Evolutionary conservation across 2,329 filamentous ascomycete species (phyloP), one percentile per base, ranked within the genome.

Genomic region (Aspergillus chevalieri): DNA sequence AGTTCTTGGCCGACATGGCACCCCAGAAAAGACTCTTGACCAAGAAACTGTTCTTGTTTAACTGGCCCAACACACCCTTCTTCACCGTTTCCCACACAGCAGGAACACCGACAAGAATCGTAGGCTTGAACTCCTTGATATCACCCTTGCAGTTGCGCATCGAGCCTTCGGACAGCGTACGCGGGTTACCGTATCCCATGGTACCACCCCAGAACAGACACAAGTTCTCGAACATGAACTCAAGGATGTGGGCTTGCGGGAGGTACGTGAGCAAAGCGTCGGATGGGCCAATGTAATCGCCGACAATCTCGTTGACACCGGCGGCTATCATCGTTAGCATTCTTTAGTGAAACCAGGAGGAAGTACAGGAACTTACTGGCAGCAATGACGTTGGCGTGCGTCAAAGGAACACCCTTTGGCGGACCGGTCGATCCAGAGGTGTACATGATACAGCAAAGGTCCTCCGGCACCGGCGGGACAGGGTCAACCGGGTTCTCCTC

Each of bases 71-170:
- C 62, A 98, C 87, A 48, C 93, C 93, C 78, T 98, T 98, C 77
- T 90, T 92, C 62, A 98, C 86, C 1, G 89, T 91, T 74, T 98
- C 93, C 91, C 92, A 98, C 28, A 98, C 86, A 51, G 94, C 91
- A 1, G 93, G 93, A 3, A 98, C 93, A 68, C 93, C 93, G 36
- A 96, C 87, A 66, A 98, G 81, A 65, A 96, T 81, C 2, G 90
- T 94, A 1, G 93, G 93, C 60, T 81, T 81, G 66, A 97, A 86
- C 65, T 96, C 91, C 52, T 87, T 86, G 73, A 98, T 95, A 62
- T 98, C 93, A 59, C 93, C 92, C 58, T 85, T 83, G 75, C 88
- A 96, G 71, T 97, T 93, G 57, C 85, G 84, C 71, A 95, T 86
- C 17, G 87, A 94, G 3, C 76, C 72, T 65, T 97, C 92, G 6